Percentiles rank a stretch among this genome's conserved stretches.
Evolutionary conservation across 2,329 filamentous ascomycete genomes (phyloP).

Genomic region (Fusarium piperis): DNA sequence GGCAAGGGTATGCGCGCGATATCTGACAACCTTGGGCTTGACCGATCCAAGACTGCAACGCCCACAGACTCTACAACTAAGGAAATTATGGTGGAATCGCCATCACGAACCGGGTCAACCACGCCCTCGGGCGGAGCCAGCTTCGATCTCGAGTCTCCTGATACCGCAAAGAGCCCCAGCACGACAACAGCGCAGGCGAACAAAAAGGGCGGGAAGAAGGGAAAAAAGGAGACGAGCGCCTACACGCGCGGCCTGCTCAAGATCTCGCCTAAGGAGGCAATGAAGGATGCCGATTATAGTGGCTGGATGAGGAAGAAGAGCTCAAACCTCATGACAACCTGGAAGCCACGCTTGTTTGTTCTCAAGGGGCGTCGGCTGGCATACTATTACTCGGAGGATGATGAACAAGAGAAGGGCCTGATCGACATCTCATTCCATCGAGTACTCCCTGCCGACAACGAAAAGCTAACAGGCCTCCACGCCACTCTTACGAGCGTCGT

Average conservation of each 20-base stretch:
- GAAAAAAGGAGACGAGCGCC: slow-evolving; percentile 94
- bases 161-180: slow-evolving; percentile 66
- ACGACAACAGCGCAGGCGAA: slow-evolving; percentile 58
- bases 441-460: slow-evolving; percentile 93
- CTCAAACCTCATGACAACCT: slow-evolving; percentile 94
- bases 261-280: slow-evolving; percentile 83
- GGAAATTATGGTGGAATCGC: slow-evolving; percentile 53
- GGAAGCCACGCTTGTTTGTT: slow-evolving; percentile 97
- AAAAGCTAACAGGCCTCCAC: slow-evolving; percentile 88
- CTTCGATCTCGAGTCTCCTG: slow-evolving; percentile 82
- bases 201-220: slow-evolving; percentile 70
- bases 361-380: slow-evolving; percentile 89
- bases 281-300: slow-evolving; percentile 87
- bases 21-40: slow-evolving; percentile 76
- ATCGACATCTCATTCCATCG: slow-evolving; percentile 98
- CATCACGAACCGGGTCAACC: slow-evolving; percentile 79
- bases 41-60: slow-evolving; percentile 62
- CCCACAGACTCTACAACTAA: slow-evolving; percentile 57
- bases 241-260: slow-evolving; percentile 89
- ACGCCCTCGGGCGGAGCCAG: slow-evolving; percentile 73
- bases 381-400: slow-evolving; percentile 95
- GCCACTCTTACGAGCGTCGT: slow-evolving; percentile 92
- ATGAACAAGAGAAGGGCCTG: slow-evolving; percentile 91
- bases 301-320: slow-evolving; percentile 99
- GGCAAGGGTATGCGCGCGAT: slow-evolving; percentile 82